Evolutionary conservation across 1,284 basidiomycete species (phyloP).

Genomic region (Ustilago esculenta): DNA sequence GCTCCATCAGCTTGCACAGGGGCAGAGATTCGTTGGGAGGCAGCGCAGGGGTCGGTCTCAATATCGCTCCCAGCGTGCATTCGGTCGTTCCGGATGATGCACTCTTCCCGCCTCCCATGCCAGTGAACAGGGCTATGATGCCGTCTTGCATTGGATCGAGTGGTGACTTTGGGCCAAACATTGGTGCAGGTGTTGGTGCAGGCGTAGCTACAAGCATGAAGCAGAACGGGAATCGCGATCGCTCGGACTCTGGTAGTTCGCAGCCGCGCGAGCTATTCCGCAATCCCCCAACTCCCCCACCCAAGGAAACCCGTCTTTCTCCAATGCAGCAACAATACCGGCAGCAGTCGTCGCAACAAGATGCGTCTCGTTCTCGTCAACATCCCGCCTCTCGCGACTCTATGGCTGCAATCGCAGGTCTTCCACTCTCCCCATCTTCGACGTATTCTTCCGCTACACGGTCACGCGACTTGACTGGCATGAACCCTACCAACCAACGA

Average conservation of each 20-base stretch:
- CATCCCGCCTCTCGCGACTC: constrained; percentile 37
- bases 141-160: too few relatives aligned
- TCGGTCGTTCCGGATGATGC: constrained; percentile 46
- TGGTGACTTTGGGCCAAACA: background rate
- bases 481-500: background rate
- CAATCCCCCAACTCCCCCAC: constrained; percentile 13
- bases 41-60: background rate
- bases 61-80: constrained; percentile 29
- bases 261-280: constrained; percentile 31
- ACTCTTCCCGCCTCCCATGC: constrained; percentile 43
- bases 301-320: background rate
- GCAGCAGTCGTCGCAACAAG: background rate
- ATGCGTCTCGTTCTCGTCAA: constrained; percentile 1
- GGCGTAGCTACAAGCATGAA: constrained; percentile 16
- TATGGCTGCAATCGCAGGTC: constrained; percentile 25
- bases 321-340: constrained; percentile 4
- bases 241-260: constrained; percentile 17
- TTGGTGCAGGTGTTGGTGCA: constrained; percentile 4
- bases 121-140: constrained; percentile 20
- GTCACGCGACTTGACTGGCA: constrained; percentile 18
- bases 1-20: constrained; percentile 36
- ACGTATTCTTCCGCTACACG: constrained; percentile 6
- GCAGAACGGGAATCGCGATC: constrained; percentile 15
- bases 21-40: constrained; percentile 34
- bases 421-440: constrained; percentile 27